Evolutionary conservation across 1,139 yeast genomes (phyloP), one percentile per base, ranked within the genome.

Genomic region (Yarrowia galli): DNA sequence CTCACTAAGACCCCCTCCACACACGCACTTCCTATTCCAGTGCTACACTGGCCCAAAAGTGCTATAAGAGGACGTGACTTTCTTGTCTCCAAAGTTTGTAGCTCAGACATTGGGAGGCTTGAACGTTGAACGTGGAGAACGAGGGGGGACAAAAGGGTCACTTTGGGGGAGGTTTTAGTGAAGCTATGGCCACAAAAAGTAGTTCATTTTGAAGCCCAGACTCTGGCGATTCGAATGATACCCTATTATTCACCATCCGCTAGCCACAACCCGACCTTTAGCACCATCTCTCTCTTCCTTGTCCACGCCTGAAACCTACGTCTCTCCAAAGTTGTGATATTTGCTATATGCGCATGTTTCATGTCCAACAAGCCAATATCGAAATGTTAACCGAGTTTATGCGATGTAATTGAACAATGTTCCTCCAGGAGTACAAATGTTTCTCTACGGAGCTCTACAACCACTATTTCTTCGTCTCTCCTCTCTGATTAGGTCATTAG

Each of bases 261-360:
- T 5, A 9, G 2, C 28, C 28, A 4, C 3, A 20, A 3, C 18
- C 10, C 32, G 1, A 28, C 8, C 0, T 4, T 8, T 22, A 15
- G 12, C 9, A 10, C 49, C 12, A n/a, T 10, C 32, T 28, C 49
- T 6, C 25, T 15, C 18, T n/a, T n/a, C 53, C n/a, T 13, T 10
- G 36, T 49, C 15, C 54, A 49, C 54, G 54, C 54, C 54, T 49
- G 54, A 32, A 40, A 51, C 54, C 13, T 18, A 6, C 38, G 13
- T 8, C n/a, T 18, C 23, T 4, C 18, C 58, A 51, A 15, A 36
- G 42, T 51, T 51, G 58, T 13, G 36, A 49, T 32, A 35, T 51
- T 51, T 51, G 58, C 58, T 51, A 51, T 51, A 51, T 51, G 36
- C 58, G 58, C 56, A 51, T 51, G 58, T 51, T 51, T 51, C 58